Evolutionary conservation across 192 early-diverging fungal genomes (phyloP).

Genomic region (Coemansia sp.): DNA sequence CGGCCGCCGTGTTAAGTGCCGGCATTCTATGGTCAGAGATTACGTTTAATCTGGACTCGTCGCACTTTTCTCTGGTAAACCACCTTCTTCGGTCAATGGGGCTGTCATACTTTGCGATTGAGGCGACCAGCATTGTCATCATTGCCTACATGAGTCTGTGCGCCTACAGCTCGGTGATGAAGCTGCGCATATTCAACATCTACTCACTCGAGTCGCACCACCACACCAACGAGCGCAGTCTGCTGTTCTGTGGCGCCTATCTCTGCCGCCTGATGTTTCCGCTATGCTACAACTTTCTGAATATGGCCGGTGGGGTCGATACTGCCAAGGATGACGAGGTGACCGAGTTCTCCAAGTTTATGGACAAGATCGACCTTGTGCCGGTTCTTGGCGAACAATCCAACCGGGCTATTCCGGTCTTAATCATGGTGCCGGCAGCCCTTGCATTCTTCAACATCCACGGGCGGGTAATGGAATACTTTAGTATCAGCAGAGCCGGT

Average conservation of each 20-base stretch:
- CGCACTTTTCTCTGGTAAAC: slow-evolving; percentile 71
- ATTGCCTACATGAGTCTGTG: slow-evolving; percentile 91
- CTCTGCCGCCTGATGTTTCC: slow-evolving; percentile 82
- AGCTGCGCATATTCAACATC: slow-evolving; percentile 82
- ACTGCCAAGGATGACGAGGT: slow-evolving; percentile 52
- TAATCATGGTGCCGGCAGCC: slow-evolving; percentile 75
- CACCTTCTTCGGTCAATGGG: slow-evolving; percentile 57
- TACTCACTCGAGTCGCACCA: slow-evolving; percentile 90
- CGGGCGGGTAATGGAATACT: slow-evolving; percentile 71
- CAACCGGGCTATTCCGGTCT: slow-evolving; percentile 82
- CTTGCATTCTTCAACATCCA: slow-evolving; percentile 82
- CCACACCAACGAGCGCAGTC: slow-evolving; percentile 85
- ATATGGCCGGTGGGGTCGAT: slow-evolving; percentile 49
- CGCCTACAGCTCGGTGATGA: slow-evolving; percentile 89
- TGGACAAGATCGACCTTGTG: slow-evolving; percentile 83
- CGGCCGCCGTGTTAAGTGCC: slow-evolving; percentile 62
- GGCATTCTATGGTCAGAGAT: slow-evolving; percentile 92
- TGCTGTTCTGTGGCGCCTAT: slow-evolving; percentile 92
- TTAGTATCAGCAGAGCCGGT: slow-evolving; percentile 35
- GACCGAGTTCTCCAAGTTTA: slow-evolving; percentile 62
- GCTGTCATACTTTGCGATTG: slow-evolving; percentile 61
- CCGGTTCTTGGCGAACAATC: slow-evolving; percentile 86
- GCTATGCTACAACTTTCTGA: slow-evolving; percentile 93
- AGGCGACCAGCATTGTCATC: slow-evolving; percentile 61
- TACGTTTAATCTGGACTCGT: slow-evolving; percentile 72